Percentiles rank a stretch among this genome's conserved stretches.
Evolutionary conservation across 495 filamentous ascomycete species (phyloP).

Genomic region (Lepidopterella palustris): DNA sequence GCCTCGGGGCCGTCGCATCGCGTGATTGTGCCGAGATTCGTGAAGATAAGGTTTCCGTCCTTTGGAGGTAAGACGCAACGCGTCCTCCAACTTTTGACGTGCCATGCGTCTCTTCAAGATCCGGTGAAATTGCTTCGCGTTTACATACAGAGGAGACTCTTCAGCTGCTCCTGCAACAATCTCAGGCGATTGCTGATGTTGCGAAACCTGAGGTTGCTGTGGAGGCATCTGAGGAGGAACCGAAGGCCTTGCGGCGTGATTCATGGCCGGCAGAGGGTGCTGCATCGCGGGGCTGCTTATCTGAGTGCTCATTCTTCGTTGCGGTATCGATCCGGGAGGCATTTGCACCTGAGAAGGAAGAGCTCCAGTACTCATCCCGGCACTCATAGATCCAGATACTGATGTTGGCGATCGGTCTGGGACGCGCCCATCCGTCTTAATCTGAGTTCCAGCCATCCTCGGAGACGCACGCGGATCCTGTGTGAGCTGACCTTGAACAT

Average conservation of each 20-base stretch:
- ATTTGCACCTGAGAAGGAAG: conserved; percentile 34
- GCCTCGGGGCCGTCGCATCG: conserved; percentile 91
- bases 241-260: conserved; percentile 37
- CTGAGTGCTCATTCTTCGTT: conserved; percentile 54
- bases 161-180: conserved; percentile 63
- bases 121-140: conserved; percentile 97
- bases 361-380: conserved; percentile 10
- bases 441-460: conserved; percentile 45
- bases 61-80: conserved; percentile 84
- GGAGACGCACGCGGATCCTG: conserved; percentile 51
- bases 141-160: conserved; percentile 94
- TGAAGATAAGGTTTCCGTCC: conserved; percentile 96
- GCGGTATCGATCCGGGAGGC: conserved; percentile 30
- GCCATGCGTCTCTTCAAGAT: conserved; percentile 92
- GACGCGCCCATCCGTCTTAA: conserved; percentile 52
- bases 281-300: conserved; percentile 55
- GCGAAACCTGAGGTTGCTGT: conserved; percentile 46
- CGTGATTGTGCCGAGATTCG: conserved; percentile 98
- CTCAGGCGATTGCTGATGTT: conserved; percentile 76
- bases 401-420: conserved; percentile 52
- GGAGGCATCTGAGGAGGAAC: conserved; percentile 36
- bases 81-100: conserved; percentile 86
- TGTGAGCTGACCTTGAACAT: conserved; percentile 40
- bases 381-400: conserved; percentile 42
- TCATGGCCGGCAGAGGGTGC: conserved; percentile 52